Conservation (phyloP, 352 stramenopile species). For the Blastocystis sp. region DNA sequence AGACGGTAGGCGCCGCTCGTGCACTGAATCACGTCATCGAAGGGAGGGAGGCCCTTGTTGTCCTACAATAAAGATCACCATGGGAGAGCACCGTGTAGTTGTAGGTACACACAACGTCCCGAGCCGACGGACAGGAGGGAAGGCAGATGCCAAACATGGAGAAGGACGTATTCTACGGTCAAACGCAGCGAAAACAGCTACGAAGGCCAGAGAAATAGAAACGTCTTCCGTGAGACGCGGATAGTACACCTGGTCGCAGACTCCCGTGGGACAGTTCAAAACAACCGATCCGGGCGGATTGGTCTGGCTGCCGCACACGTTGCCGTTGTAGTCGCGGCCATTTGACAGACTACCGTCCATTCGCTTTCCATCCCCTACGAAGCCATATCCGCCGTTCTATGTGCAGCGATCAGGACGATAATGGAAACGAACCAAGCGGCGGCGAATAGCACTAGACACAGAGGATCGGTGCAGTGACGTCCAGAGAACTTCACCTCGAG, state of each 20-base stretch:
- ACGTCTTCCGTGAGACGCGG: constrained; percentile 79
- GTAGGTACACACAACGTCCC: constrained; percentile 79
- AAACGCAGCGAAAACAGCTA: constrained; percentile 70
- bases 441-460: constrained; percentile 45
- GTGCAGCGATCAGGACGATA: constrained; percentile 34
- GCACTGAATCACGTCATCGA: constrained; percentile 52
- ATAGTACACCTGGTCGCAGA: constrained; percentile 76
- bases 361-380: background rate
- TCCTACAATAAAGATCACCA: background rate
- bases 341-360: constrained; percentile 9
- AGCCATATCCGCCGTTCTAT: constrained; percentile 18
- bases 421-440: constrained; percentile 53
- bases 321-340: constrained; percentile 77
- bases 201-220: constrained; percentile 75
- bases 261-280: constrained; percentile 63
- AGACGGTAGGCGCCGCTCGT: background rate
- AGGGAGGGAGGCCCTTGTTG: background rate
- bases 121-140: constrained; percentile 72
- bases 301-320: constrained; percentile 75
- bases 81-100: constrained; percentile 73
- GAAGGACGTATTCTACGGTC: constrained; percentile 73
- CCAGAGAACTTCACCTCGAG: constrained; percentile 38
- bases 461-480: constrained; percentile 50
- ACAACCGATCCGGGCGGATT: background rate
- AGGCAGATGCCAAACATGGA: constrained; percentile 77